Evolutionary conservation across 352 stramenopile species (phyloP), one percentile per base, ranked within the genome.

Genomic region (Phytopythium mirpurense): DNA sequence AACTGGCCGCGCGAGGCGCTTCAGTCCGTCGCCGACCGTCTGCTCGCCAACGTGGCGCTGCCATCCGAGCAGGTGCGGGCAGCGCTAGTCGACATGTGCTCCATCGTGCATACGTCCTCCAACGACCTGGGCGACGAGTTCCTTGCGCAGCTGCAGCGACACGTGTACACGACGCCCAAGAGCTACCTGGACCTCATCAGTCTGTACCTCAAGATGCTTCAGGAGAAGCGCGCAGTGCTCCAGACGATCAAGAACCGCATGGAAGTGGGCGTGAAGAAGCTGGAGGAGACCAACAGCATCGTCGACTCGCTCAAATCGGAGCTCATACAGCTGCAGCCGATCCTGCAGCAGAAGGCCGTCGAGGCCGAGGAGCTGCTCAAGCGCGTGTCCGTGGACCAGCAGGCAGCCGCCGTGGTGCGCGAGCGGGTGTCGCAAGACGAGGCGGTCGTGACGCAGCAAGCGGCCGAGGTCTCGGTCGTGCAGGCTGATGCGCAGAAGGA

Each of bases 161-260:
- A 92, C 36, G 90, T 98, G 45, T 98, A 98, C 74, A 98, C 90
- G n/a, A 98, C 95, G 3, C 95, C 95, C 0, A 98, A 98, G 60
- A 93, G 70, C n/a, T 98, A 98, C 58, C 59, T 98, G 23, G 95
- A 98, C 62, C 72, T 98, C n/a, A 98, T 98, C 58, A 74, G 86
- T 14, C 62, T 98, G 49, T 98, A 98, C 57, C 70, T 92, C 19
- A 94, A 85, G 43, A 96, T 98, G 87, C 75, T 98, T 3, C 71
- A 89, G 18, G 78, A 96, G 55, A 92, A 96, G 41, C 83, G 90
- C 19, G 73, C 63, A 0, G 68, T 88, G 21, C 67, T 96, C 6
- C 78, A 96, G 15, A 85, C 75, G 9, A 86, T 96, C 53, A 90
- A 89, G 49, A 87, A 64, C 40, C 79, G 94, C 48, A 96, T 98